A percentile compares a stretch with the other conserved stretches of the same genome.
phyloP scores from a whole-genome alignment of 805 yeast species.

The Hagleromyces aurorensis region DNA sequence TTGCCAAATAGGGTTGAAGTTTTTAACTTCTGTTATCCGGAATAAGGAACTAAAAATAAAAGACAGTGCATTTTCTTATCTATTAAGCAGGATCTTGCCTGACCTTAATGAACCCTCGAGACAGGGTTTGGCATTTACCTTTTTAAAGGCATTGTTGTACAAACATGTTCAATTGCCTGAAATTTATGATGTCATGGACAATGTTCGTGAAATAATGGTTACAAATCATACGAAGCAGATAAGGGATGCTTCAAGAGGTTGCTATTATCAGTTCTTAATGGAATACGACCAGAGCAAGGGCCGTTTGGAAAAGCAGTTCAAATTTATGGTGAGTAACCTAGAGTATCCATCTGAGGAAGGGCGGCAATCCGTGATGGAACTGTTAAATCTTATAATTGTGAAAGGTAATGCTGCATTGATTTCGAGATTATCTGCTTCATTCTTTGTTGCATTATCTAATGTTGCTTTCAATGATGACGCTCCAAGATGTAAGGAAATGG shows the following conservation, averaged over 20 bases:
- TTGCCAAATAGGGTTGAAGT: slow-evolving; percentile 71
- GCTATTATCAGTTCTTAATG: slow-evolving; percentile 78
- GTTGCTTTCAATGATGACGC: slow-evolving; percentile 72
- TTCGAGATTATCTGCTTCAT: slow-evolving; percentile 57
- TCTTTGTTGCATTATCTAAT: slow-evolving; percentile 75
- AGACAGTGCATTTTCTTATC: slow-evolving; percentile 62
- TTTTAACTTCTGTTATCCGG: slow-evolving; percentile 63
- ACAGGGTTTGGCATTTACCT: slow-evolving; percentile 83
- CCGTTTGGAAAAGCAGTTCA: slow-evolving; percentile 72
- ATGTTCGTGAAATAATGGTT: slow-evolving; percentile 75
- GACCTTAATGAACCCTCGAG: slow-evolving; percentile 85
- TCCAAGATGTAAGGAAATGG: slow-evolving; percentile 76
- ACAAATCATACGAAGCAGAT: slow-evolving; percentile 79
- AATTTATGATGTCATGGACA: slow-evolving; percentile 80
- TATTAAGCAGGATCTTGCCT: slow-evolving; percentile 66
- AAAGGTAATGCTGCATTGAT: slow-evolving; percentile 57
- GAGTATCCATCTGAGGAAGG: slow-evolving; percentile 82
- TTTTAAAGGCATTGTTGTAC: slow-evolving; percentile 68
- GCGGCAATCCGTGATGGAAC: slow-evolving; percentile 83
- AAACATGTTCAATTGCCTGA: slow-evolving; percentile 77
- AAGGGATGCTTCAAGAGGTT: slow-evolving; percentile 75
- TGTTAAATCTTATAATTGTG: slow-evolving; percentile 59
- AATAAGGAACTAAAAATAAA: slow-evolving; percentile 61
- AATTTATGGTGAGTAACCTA: slow-evolving; percentile 70
- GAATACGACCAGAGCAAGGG: slow-evolving; percentile 93